Evolutionary conservation across 2,329 filamentous ascomycete genomes (phyloP), one percentile per base, ranked within the genome.

Genomic region (Neonectria neomacrospora): DNA sequence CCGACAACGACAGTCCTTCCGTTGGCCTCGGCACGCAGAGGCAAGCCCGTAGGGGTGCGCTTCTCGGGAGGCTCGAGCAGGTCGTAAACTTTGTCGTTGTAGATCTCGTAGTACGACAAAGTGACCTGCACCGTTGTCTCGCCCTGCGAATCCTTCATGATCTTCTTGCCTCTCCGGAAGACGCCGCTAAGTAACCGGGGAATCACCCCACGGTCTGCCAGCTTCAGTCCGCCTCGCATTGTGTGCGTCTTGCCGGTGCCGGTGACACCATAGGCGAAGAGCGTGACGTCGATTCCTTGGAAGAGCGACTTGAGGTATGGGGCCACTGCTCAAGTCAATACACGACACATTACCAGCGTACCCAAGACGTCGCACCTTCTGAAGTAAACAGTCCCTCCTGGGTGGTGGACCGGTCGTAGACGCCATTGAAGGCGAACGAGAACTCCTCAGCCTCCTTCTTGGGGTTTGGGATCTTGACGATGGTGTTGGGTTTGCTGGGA

Each of bases 211-310:
- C 94, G 87, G 59, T 97, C 94, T 5, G 91, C 90, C 58, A 97
- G 84, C 75, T 91, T 92, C 78, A 96, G 88, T 41, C 94, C 94
- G 68, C 94, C 94, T 67, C 94, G 90, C 94, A 97, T 97, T 3
- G 94, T 97, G 79, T 97, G 93, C 63, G 94, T 97, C 81, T 97
- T 97, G 59, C 94, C 94, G 0, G 94, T 97, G 50, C 94, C 94
- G 0, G 94, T 97, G 63, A 95, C 93, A 64, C 94, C 94, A 76
- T 97, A 97, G 28, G 94, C 94, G 75, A 97, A 97, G 61, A 97
- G 88, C 11, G 93, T 97, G 44, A 95, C 88, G 79, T 96, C 92
- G 75, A 93, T 89, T 61, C 93, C 96, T 79, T 90, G 90, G 80
- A 98, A 97, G 10, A 98, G 88, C 58, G 96, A 91, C 77, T 97